Base-by-base conservation (phyloP, 2,329 filamentous ascomycete genomes). In the Emergomyces orientalis region DNA sequence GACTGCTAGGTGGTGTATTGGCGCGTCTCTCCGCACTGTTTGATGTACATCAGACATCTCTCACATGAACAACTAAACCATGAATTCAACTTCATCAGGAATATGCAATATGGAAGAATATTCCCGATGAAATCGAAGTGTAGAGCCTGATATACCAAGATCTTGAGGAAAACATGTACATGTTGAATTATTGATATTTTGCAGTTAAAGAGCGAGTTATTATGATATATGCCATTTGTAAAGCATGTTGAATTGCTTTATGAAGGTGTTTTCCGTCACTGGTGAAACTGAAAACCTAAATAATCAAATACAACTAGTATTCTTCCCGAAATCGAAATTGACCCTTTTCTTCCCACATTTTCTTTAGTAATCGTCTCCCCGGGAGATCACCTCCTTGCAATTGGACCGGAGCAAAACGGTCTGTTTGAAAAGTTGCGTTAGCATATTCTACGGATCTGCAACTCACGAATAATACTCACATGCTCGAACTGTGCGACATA, bases 401-500 rank as follows among this genome's bases (percentile, higher is more conserved):
- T 72, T 72, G 59, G 75, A 74, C 19, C 77, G 74, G 32, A 82
- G 70, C 39, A 83, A 63, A 57, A 82, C 75, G 0, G 81, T 83
- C 80, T 82, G 63, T 0, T 27, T 65, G 65, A 61, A 17, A 17
- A 47, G 67, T 52, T 68, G 62, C 54, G 60, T 51, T 27, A 65
- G 55, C 22, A 19, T 54, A 2, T 34, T 9, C 62, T 63, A 39
- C 71, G 75, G 62, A 77, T 74, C 19, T 25, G 43, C 54, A 8
- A 51, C 7, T 6, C 22, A 32, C 25, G 19, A 17, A 30, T 45
- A 52, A 8, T 52, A 69, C 74, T 63, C 70, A 79, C 77, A 72
- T 83, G 86, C 74, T 88, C 85, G 69, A 84, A 87, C 67, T 88
- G 86, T 11, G 85, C 85, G 5, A 82, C 80, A 69, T 86, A 87